A percentile compares a stretch with the other conserved stretches of the same genome.
Evolutionary conservation across 495 filamentous ascomycete species (phyloP).

Genomic region (Penicilliopsis zonata): DNA sequence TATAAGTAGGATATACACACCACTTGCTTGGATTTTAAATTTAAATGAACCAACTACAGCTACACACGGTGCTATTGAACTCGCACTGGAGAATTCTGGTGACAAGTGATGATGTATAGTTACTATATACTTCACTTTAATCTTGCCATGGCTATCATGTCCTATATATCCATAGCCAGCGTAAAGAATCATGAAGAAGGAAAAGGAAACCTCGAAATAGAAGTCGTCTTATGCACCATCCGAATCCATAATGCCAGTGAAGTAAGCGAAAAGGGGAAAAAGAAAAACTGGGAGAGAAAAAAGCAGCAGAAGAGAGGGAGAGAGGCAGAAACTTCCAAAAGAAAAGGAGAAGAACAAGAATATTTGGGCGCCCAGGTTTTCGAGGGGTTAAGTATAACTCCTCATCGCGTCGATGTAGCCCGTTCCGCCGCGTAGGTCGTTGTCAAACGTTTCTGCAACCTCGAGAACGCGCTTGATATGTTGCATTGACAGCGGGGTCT

Average conservation of each 20-base stretch:
- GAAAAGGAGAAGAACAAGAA: slow-evolving; percentile 3
- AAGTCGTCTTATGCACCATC: background rate
- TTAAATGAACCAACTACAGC: too few relatives aligned
- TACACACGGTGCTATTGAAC: too few relatives aligned
- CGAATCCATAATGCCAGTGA: background rate
- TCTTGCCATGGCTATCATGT: background rate
- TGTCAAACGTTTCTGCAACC: slow-evolving; percentile 71
- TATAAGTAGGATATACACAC: too few relatives aligned
- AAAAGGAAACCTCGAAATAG: background rate
- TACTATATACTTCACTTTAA: too few relatives aligned
- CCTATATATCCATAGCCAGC: background rate
- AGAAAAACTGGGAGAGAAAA: slow-evolving; percentile 3
- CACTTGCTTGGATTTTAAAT: background rate
- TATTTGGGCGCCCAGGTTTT: too few relatives aligned
- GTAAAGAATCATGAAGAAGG: background rate
- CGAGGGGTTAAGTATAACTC: slow-evolving; percentile 29
- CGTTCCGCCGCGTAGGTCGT: slow-evolving; percentile 58
- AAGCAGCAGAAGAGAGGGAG: slow-evolving; percentile 4
- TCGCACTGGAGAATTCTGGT: too few relatives aligned
- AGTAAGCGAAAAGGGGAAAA: background rate
- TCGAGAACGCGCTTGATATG: slow-evolving; percentile 77
- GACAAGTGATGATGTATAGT: too few relatives aligned
- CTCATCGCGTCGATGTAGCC: slow-evolving; percentile 41
- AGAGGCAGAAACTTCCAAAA: slow-evolving; percentile 5
- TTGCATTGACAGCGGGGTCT: slow-evolving; percentile 56